Percentiles rank a stretch among this genome's conserved stretches.
Evolutionary conservation across 2,329 filamentous ascomycete genomes (phyloP).

Genomic region (Ceratocystiopsis minuta): DNA sequence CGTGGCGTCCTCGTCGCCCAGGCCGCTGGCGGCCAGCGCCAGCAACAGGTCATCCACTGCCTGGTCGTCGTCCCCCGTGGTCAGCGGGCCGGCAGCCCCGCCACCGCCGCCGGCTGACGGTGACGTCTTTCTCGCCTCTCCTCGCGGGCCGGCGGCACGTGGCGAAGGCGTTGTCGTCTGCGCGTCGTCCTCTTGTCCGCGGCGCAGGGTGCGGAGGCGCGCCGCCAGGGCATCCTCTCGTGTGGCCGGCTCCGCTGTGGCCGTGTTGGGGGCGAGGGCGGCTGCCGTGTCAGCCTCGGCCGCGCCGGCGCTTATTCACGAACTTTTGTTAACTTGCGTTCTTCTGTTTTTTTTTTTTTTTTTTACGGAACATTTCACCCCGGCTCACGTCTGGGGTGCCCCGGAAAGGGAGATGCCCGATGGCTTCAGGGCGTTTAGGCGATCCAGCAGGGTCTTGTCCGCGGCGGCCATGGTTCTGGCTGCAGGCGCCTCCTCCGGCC

Average conservation of each 20-base stretch:
- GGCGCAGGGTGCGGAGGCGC: slow-evolving; percentile 32
- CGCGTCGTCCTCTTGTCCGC: slow-evolving; percentile 5
- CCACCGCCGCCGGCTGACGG: too few relatives aligned
- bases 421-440: slow-evolving; percentile 33
- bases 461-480: slow-evolving; percentile 2
- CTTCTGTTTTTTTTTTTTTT: too few relatives aligned
- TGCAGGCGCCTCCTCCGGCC: too few relatives aligned
- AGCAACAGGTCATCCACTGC: slow-evolving; percentile 30
- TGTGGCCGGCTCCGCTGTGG: slow-evolving; percentile 16
- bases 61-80: slow-evolving; percentile 20
- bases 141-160: too few relatives aligned
- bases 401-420: slow-evolving; percentile 16
- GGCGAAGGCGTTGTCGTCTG: too few relatives aligned
- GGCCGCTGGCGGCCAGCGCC: slow-evolving; percentile 16
- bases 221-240: slow-evolving; percentile 33
- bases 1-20: slow-evolving; percentile 12
- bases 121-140: not conserved
- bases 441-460: slow-evolving; percentile 30
- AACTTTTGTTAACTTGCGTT: too few relatives aligned
- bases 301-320: too few relatives aligned
- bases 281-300: too few relatives aligned
- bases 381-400: too few relatives aligned
- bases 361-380: too few relatives aligned
- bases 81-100: too few relatives aligned
- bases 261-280: not conserved